Percentiles rank a stretch among this genome's conserved stretches.
Evolutionary conservation across 768 basidiomycete genomes (phyloP).

Genomic region (Rhodotorula paludigena): DNA sequence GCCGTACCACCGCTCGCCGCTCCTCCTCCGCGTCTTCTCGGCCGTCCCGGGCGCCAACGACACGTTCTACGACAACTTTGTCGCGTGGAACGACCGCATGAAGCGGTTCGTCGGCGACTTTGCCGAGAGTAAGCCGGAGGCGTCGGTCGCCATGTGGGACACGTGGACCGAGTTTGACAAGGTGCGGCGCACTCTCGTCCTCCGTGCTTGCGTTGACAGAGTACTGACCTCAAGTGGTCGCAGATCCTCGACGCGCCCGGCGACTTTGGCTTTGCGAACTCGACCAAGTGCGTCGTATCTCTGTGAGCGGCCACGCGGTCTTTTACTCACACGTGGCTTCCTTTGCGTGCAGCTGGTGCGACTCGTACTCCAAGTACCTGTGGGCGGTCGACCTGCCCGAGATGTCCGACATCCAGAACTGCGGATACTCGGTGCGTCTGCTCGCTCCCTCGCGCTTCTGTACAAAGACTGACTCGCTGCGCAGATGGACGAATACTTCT

Average conservation of each 20-base stretch:
- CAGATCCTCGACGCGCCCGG: not conserved
- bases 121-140: not conserved
- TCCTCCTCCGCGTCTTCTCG: not conserved
- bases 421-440: not conserved
- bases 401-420: not conserved
- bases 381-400: not conserved
- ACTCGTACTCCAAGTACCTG: not conserved
- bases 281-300: not conserved
- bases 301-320: too few species aligned
- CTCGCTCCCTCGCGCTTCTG: too few species aligned
- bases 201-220: not conserved
- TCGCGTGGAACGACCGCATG: not conserved
- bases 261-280: not conserved
- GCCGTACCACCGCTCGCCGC: not conserved
- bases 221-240: not conserved
- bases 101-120: not conserved
- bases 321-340: too few species aligned
- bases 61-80: not conserved
- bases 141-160: not conserved
- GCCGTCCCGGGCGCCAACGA: too few species aligned
- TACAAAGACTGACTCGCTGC: too few species aligned
- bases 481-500: too few species aligned
- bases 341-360: not conserved
- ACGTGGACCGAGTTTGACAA: not conserved
- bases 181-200: not conserved